phyloP scores from a whole-genome alignment of 2,329 filamentous ascomycete species.

The Penicillium sp. region DNA sequence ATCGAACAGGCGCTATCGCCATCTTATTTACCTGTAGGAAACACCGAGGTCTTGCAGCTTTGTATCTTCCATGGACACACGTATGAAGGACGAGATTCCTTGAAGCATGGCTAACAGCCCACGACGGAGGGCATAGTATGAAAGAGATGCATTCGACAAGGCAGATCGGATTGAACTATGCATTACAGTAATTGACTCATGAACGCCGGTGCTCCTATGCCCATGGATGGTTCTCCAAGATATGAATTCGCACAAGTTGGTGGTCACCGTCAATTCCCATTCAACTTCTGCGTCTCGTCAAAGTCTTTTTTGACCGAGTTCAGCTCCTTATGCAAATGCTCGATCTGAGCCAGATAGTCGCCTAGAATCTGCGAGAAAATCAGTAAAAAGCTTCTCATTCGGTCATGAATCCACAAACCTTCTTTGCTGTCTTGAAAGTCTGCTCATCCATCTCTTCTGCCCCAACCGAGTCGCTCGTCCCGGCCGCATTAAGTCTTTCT shows the following conservation, averaged over 20 bases:
- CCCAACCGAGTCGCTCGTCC: constrained; percentile 36
- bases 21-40: too few species aligned
- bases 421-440: constrained; percentile 54
- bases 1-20: too few species aligned
- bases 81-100: too few species aligned
- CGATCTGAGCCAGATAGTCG: constrained; percentile 47
- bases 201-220: constrained; percentile 24
- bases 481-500: constrained; percentile 54
- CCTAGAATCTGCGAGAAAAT: constrained; percentile 43
- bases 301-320: constrained; percentile 55
- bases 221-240: constrained; percentile 14
- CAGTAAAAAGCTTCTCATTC: constrained; percentile 24
- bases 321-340: constrained; percentile 57
- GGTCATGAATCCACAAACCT: constrained; percentile 42
- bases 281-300: constrained; percentile 48
- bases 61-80: too few species aligned
- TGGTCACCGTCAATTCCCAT: constrained; percentile 19
- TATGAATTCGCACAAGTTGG: constrained; percentile 8
- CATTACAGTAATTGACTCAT: constrained; percentile 17
- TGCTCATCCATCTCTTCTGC: constrained; percentile 51
- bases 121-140: too few species aligned
- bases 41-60: too few species aligned
- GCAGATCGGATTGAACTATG: constrained; percentile 20
- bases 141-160: too few species aligned
- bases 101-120: too few species aligned